A percentile compares a stretch with the other conserved stretches of the same genome.
These are phyloP conservation scores for Metschnikowia cerradonensis DNA, from an alignment of 805 yeast genomes.

Conservation along the genomic window DNA sequence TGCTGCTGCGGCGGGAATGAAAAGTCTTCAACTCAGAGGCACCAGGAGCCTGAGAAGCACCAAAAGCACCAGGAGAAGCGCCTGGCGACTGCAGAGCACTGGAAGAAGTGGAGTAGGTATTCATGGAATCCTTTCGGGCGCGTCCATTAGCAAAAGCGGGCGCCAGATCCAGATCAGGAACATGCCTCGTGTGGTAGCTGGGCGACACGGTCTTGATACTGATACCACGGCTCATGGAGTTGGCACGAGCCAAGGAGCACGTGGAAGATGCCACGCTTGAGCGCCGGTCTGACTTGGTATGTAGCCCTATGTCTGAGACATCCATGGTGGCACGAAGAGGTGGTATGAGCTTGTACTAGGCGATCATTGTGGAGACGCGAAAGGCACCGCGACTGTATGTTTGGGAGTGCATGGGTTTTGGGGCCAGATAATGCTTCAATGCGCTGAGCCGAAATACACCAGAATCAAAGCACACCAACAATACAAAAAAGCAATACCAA, in stretches of 20 bases:
- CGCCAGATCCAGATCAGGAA: background rate
- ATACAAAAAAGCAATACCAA: no score
- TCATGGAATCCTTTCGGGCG: background rate
- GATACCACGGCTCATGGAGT: slow-evolving; percentile 28
- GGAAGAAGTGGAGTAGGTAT: background rate
- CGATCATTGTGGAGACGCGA: slow-evolving; percentile 4
- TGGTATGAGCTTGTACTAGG: slow-evolving; percentile 3
- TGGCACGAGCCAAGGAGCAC: background rate
- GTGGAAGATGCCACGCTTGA: background rate
- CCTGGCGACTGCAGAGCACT: background rate
- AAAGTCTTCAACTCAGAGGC: slow-evolving; percentile 1
- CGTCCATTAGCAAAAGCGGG: background rate
- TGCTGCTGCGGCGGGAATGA: slow-evolving; percentile 5
- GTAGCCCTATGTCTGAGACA: background rate
- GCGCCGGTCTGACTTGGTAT: background rate
- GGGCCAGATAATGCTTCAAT: no score
- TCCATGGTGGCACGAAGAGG: background rate
- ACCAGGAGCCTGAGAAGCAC: background rate
- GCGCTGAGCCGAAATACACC: no score
- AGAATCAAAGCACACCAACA: no score
- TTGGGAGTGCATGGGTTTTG: background rate
- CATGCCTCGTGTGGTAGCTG: background rate
- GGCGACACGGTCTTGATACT: slow-evolving; percentile 23
- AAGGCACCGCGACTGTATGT: slow-evolving; percentile 1
- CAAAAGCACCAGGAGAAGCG: background rate